These are phyloP conservation scores for Closterium sp. DNA, from an alignment of 139 green algal genomes.

Conservation along the genomic window DNA sequence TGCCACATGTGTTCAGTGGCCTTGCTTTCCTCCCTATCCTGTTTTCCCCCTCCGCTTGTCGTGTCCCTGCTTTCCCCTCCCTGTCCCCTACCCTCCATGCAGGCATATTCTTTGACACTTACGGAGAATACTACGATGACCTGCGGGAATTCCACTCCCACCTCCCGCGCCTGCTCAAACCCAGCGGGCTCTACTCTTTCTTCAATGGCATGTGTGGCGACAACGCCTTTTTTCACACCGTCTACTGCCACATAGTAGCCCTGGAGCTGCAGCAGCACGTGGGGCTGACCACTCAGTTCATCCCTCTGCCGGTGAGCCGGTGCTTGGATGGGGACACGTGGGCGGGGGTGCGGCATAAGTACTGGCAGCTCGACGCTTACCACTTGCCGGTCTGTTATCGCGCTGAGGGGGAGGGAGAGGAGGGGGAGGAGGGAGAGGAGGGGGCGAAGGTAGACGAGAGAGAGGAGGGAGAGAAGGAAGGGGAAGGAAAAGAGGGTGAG, in stretches of 20 bases:
- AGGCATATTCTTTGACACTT: slow-evolving; percentile 97
- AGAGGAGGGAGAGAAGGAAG: background rate
- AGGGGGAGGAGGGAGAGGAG: too few species aligned
- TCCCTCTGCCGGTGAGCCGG: slow-evolving; percentile 68
- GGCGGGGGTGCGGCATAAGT: slow-evolving; percentile 66
- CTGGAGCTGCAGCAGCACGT: slow-evolving; percentile 59
- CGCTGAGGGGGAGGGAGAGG: background rate
- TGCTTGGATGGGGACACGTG: slow-evolving; percentile 61
- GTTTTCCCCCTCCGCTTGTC: too few species aligned
- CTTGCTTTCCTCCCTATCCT: background rate
- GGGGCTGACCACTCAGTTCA: slow-evolving; percentile 66
- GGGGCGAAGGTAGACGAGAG: too few species aligned
- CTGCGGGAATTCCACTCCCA: slow-evolving; percentile 70
- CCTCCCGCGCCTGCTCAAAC: slow-evolving; percentile 72
- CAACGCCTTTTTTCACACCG: slow-evolving; percentile 85
- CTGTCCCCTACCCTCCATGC: too few species aligned
- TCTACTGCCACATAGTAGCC: slow-evolving; percentile 67
- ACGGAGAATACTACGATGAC: slow-evolving; percentile 82
- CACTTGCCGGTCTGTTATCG: slow-evolving; percentile 45
- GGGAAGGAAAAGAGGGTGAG: background rate
- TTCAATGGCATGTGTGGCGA: slow-evolving; percentile 88
- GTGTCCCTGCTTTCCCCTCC: too few species aligned
- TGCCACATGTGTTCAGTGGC: background rate
- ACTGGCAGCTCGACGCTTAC: slow-evolving; percentile 31
- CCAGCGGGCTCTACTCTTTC: slow-evolving; percentile 85